Percentiles rank a stretch among this genome's conserved stretches.
Conservation (phyloP, 1,284 basidiomycete species). For the Trichosporon asahii region DNA sequence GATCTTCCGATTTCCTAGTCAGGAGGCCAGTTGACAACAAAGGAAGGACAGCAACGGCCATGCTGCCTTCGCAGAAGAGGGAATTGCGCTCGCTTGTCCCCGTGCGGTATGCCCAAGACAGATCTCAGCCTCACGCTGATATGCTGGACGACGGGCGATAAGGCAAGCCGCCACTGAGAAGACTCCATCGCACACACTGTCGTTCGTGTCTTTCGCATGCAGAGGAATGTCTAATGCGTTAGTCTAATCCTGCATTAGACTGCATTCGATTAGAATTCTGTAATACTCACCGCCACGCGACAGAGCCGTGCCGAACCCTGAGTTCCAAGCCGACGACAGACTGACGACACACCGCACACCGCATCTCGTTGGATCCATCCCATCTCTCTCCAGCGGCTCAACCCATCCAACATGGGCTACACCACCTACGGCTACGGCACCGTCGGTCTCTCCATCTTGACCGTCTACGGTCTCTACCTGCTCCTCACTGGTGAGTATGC, state of each 20-base stretch:
- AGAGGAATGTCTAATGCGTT: background rate
- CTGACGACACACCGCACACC: slow-evolving; percentile 3
- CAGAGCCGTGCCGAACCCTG: background rate
- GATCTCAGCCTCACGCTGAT: background rate
- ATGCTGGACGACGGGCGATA: background rate
- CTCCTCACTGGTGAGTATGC: slow-evolving; percentile 71
- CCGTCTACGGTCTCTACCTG: slow-evolving; percentile 74
- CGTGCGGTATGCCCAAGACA: background rate
- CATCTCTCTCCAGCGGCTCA: background rate
- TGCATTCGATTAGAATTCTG: background rate
- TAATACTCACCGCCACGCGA: background rate
- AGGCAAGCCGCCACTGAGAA: background rate
- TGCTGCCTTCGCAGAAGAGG: background rate
- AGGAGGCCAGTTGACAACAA: background rate
- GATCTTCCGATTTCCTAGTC: background rate
- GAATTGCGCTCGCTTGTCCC: background rate
- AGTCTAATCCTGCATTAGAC: background rate
- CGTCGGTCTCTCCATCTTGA: slow-evolving; percentile 42
- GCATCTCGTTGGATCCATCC: slow-evolving; percentile 1
- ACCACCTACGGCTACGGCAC: slow-evolving; percentile 8
- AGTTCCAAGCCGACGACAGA: background rate
- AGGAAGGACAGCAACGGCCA: background rate
- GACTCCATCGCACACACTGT: background rate
- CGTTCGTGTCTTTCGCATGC: background rate
- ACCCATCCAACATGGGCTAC: slow-evolving; percentile 19